Evolutionary conservation across 2,329 filamentous ascomycete genomes (phyloP), one percentile per base, ranked within the genome.

Genomic region (Sclerotinia borealis): DNA sequence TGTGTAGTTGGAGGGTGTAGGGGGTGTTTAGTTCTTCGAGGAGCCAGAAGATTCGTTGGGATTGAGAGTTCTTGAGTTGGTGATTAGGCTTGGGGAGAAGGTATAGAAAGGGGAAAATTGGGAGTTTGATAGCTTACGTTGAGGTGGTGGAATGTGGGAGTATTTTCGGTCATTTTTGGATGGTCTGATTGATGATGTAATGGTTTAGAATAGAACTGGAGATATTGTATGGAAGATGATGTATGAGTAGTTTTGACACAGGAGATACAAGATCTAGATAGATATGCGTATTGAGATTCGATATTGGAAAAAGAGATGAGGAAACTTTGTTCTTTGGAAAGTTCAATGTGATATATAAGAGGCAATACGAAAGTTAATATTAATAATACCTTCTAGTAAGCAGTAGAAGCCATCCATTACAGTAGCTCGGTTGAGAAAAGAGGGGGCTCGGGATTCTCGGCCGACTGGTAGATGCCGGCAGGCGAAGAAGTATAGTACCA

Each of bases 1-100:
- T 39, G 75, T 90, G 91, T 75, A 93, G 95, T 43, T 87, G 85
- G 65, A 96, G 78, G 67, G 92, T 85, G 77, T 96, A 96, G 36
- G 87, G 81, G 51, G 96, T 77, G 54, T 87, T 81, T 66, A 88
- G 81, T 72, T 88, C 86, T 75, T 89, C 85, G 51, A 90, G 79
- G 8, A 90, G 82, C 86, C 86, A 89, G 59, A 89, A 76, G 63
- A 89, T 84, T 39, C 86, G 82, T 70, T 89, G 86, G 27, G 85
- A 81, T 68, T 87, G 84, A 51, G 87, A 89, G 67, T 84, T 78
- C 67, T 88, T 80, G 81, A n/a, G n/a, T n/a, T n/a, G 25, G 2
- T 37, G 6, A 4, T 49, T 27, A 10, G 43, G n/a, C n/a, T 39
- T 22, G 10, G 3, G 50, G 63, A 29, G 60, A 22, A 5, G 29